Evolutionary conservation across 129 eudicot species (phyloP).

Genomic region (Solidago caesia): DNA sequence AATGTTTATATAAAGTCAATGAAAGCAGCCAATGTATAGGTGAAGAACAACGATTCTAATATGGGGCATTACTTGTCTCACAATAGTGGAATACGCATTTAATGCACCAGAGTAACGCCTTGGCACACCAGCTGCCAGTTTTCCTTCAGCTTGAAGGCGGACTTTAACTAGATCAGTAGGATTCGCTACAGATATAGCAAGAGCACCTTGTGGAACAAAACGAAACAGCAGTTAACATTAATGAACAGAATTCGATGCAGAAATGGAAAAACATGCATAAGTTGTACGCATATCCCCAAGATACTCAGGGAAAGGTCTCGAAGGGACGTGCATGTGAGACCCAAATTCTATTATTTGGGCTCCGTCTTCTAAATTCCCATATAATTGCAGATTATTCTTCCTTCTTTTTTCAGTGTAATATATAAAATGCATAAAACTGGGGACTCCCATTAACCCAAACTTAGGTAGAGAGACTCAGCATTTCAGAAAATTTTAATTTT

Average conservation of each 20-base stretch:
- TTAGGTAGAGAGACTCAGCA: too few relatives aligned
- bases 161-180: slow-evolving; percentile 91
- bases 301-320: too few relatives aligned
- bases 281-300: too few relatives aligned
- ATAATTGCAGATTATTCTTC: too few relatives aligned
- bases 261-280: background rate
- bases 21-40: background rate
- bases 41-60: background rate
- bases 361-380: too few relatives aligned
- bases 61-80: slow-evolving; percentile 53
- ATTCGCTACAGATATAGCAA: slow-evolving; percentile 68
- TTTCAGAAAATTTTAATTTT: too few relatives aligned
- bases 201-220: slow-evolving; percentile 47
- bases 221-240: background rate
- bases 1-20: background rate
- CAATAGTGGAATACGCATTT: slow-evolving; percentile 80
- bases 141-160: slow-evolving; percentile 89
- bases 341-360: too few relatives aligned
- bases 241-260: background rate
- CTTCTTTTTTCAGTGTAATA: background rate
- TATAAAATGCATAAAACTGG: too few relatives aligned
- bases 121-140: slow-evolving; percentile 74
- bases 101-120: slow-evolving; percentile 87
- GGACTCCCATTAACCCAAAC: too few relatives aligned
- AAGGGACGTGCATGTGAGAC: too few relatives aligned